Evolutionary conservation across 768 basidiomycete genomes (phyloP).

Genomic region (Heimioporus sp.): DNA sequence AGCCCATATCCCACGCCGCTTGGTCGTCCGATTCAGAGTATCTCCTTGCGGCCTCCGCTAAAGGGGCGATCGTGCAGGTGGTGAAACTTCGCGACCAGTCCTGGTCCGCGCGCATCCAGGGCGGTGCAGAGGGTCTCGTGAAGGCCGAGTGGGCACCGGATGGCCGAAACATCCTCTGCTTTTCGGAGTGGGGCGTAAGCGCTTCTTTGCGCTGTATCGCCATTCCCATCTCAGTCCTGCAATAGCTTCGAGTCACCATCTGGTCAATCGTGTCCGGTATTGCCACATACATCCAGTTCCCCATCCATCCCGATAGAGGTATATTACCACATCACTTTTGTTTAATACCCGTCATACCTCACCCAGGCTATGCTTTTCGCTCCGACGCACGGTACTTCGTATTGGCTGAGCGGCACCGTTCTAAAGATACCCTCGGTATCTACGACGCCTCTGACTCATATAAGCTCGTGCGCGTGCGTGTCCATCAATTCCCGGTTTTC

Average conservation of each 20-base stretch:
- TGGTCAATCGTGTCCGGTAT: slow-evolving; percentile 78
- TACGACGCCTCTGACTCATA: slow-evolving; percentile 75
- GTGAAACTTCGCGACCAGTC: slow-evolving; percentile 78
- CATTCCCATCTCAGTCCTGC: not conserved
- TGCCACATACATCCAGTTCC: slow-evolving; percentile 84
- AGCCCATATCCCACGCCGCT: slow-evolving; percentile 67
- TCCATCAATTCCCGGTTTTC: not conserved
- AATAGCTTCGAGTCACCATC: slow-evolving; percentile 78
- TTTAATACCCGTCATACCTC: not conserved
- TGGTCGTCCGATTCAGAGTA: slow-evolving; percentile 93
- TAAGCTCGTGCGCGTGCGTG: slow-evolving; percentile 64
- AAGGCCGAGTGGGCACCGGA: slow-evolving; percentile 91
- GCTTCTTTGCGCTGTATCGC: not conserved
- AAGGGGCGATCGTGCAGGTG: slow-evolving; percentile 67
- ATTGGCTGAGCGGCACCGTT: slow-evolving; percentile 85
- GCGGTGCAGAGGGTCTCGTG: slow-evolving; percentile 79
- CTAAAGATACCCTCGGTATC: slow-evolving; percentile 82
- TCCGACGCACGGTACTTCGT: slow-evolving; percentile 82
- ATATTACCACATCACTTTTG: not conserved
- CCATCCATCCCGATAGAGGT: slow-evolving; percentile 81
- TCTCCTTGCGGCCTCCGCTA: slow-evolving; percentile 77
- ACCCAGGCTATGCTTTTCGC: slow-evolving; percentile 71
- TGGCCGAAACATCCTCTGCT: slow-evolving; percentile 80
- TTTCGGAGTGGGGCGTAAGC: slow-evolving; percentile 92
- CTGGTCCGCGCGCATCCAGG: slow-evolving; percentile 76